Conservation (phyloP, 352 stramenopile genomes). For the Globisporangium emineosum region DNA sequence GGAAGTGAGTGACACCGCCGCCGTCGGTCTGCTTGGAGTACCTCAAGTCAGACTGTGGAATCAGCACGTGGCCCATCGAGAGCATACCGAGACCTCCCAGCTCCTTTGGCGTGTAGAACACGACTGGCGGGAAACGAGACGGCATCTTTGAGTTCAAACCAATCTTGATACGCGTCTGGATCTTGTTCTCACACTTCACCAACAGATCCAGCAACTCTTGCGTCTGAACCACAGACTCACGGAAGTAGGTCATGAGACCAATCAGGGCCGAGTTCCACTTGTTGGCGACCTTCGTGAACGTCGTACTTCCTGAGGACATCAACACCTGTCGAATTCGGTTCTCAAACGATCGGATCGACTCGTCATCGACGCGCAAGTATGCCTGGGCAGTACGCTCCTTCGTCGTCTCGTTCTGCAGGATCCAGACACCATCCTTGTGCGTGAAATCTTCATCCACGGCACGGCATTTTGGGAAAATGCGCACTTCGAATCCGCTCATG, state of each 20-base stretch:
- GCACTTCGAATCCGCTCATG: slow-evolving; percentile 99
- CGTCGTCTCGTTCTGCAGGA: slow-evolving; percentile 98
- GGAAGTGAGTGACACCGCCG: slow-evolving; percentile 99
- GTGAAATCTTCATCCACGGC: slow-evolving; percentile 91
- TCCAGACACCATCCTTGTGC: slow-evolving; percentile 99
- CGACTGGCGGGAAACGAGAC: slow-evolving; percentile 97
- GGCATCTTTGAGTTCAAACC: slow-evolving; percentile 99
- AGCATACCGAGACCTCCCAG: slow-evolving; percentile 99
- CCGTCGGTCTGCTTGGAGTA: slow-evolving; percentile 99
- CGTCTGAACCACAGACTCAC: slow-evolving; percentile 99
- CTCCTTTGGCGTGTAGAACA: slow-evolving; percentile 99
- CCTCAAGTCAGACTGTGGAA: slow-evolving; percentile 98
- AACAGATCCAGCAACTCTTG: slow-evolving; percentile 99
- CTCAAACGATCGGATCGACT: slow-evolving; percentile 96
- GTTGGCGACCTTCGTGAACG: slow-evolving; percentile 99
- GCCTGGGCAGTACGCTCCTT: slow-evolving; percentile 99
- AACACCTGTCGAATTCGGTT: slow-evolving; percentile 99
- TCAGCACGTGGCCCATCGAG: slow-evolving; percentile 99
- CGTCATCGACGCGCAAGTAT: slow-evolving; percentile 95
- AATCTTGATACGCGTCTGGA: slow-evolving; percentile 99
- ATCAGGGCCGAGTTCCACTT: slow-evolving; percentile 97
- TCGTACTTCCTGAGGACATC: slow-evolving; percentile 99
- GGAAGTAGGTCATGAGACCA: slow-evolving; percentile 99
- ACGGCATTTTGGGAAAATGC: slow-evolving; percentile 91
- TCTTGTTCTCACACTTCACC: slow-evolving; percentile 99